phyloP scores from a whole-genome alignment of 495 filamentous ascomycete genomes.

The Echria macrotheca region DNA sequence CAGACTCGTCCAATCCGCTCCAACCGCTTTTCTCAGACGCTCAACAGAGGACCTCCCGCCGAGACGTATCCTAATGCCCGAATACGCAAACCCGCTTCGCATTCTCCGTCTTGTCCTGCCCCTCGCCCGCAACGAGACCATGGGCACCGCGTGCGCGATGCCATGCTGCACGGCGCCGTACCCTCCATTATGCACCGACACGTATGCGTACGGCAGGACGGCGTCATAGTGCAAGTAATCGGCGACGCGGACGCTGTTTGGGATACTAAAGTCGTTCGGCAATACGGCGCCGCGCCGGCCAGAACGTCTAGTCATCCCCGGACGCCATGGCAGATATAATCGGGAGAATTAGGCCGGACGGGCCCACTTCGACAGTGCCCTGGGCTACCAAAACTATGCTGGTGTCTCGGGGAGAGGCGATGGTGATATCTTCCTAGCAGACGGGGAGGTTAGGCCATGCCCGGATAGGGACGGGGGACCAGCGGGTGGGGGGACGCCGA shows the following conservation, averaged over 20 bases:
- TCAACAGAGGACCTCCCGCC: neutral
- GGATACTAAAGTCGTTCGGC: neutral
- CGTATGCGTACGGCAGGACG: constrained; percentile 25
- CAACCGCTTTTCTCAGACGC: neutral
- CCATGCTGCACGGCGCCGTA: constrained; percentile 35
- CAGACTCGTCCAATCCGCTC: too few species aligned
- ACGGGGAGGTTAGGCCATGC: neutral
- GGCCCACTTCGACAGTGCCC: neutral
- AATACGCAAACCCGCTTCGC: neutral
- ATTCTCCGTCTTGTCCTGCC: constrained; percentile 35
- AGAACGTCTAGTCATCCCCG: neutral
- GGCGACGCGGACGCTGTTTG: neutral
- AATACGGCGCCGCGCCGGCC: neutral
- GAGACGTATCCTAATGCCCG: constrained; percentile 1
- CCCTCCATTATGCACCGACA: constrained; percentile 33
- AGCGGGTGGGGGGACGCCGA: too few species aligned
- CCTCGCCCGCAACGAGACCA: constrained; percentile 33
- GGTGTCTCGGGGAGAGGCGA: too few species aligned
- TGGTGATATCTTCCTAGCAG: neutral
- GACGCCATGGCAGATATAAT: neutral
- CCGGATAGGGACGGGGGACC: too few species aligned
- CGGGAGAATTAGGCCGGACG: neutral
- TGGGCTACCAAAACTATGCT: neutral
- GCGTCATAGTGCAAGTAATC: neutral
- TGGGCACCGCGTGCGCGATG: constrained; percentile 31